Percentiles rank a stretch among this genome's conserved stretches.
Evolutionary conservation across 2,329 filamentous ascomycete species (phyloP).

Genomic region (Dactylellina drechsleri): DNA sequence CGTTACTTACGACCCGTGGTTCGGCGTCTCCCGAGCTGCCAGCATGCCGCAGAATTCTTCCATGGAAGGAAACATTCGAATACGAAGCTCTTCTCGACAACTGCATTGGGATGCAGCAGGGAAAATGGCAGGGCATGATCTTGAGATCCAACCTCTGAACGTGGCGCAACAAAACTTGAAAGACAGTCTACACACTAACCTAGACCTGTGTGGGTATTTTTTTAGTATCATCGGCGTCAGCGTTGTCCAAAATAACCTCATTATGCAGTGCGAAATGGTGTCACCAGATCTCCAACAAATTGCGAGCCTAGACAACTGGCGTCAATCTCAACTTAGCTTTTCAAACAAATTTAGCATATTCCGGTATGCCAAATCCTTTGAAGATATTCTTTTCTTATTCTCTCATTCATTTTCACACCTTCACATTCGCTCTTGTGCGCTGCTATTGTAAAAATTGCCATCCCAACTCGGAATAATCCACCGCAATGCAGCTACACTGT

Average conservation of each 20-base stretch:
- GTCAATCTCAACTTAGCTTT: background rate
- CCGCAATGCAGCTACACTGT: background rate
- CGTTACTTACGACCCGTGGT: background rate
- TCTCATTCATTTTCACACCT: background rate
- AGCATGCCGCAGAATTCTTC: background rate
- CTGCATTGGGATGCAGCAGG: background rate
- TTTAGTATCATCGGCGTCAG: conserved; percentile 44
- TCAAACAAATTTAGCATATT: conserved; percentile 1
- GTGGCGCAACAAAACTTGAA: background rate
- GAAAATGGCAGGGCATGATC: too few relatives aligned
- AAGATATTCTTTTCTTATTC: too few relatives aligned
- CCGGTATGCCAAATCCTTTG: background rate
- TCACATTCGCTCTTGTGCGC: conserved; percentile 36
- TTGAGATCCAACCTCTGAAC: too few relatives aligned
- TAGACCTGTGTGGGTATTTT: background rate
- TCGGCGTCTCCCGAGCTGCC: conserved; percentile 8
- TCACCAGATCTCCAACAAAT: conserved; percentile 2
- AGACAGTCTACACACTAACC: background rate
- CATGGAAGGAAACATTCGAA: background rate
- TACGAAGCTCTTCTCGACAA: background rate
- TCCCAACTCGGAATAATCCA: conserved; percentile 4
- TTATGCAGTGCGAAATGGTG: too few relatives aligned
- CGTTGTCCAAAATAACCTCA: conserved; percentile 28
- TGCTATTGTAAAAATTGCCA: conserved; percentile 1
- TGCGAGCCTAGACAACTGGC: conserved; percentile 16